These are phyloP conservation scores for Fusarium pseudonygamai DNA, from an alignment of 2,329 filamentous ascomycete species.

Conservation along the genomic window DNA sequence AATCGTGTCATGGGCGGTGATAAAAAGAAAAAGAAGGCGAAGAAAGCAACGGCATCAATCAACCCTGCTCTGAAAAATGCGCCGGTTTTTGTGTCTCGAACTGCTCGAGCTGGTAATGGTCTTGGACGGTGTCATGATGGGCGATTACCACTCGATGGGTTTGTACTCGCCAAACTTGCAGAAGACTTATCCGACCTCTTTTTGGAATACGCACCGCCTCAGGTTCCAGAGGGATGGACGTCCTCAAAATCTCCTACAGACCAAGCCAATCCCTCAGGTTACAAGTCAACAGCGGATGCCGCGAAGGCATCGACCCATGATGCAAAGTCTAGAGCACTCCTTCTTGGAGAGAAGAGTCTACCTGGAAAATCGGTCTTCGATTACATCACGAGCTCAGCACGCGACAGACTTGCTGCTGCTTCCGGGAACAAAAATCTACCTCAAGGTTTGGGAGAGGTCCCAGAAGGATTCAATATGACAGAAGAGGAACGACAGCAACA, in stretches of 20 bases:
- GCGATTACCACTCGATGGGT: constrained; percentile 80
- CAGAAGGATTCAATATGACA: constrained; percentile 69
- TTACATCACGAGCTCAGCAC: constrained; percentile 80
- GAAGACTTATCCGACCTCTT: constrained; percentile 47
- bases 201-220: constrained; percentile 67
- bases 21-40: constrained; percentile 80
- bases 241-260: constrained; percentile 59
- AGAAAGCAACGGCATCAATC: constrained; percentile 56
- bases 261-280: constrained; percentile 44
- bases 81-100: constrained; percentile 79
- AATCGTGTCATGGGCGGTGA: constrained; percentile 83
- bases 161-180: constrained; percentile 71
- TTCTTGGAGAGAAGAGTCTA: constrained; percentile 79
- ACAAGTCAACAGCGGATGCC: constrained; percentile 77
- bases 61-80: constrained; percentile 74
- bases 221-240: constrained; percentile 79
- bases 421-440: constrained; percentile 83
- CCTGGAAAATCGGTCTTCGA: constrained; percentile 97
- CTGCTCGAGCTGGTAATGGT: constrained; percentile 42
- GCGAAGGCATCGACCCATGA: constrained; percentile 81
- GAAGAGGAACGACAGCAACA: constrained; percentile 70
- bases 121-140: constrained; percentile 81
- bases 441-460: constrained; percentile 77
- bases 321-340: constrained; percentile 77
- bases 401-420: constrained; percentile 78